A percentile compares a stretch with the other conserved stretches of the same genome.
These are phyloP conservation scores for Ceratocystis destructans DNA, from an alignment of 2,329 filamentous ascomycete genomes.

Conservation along the genomic window DNA sequence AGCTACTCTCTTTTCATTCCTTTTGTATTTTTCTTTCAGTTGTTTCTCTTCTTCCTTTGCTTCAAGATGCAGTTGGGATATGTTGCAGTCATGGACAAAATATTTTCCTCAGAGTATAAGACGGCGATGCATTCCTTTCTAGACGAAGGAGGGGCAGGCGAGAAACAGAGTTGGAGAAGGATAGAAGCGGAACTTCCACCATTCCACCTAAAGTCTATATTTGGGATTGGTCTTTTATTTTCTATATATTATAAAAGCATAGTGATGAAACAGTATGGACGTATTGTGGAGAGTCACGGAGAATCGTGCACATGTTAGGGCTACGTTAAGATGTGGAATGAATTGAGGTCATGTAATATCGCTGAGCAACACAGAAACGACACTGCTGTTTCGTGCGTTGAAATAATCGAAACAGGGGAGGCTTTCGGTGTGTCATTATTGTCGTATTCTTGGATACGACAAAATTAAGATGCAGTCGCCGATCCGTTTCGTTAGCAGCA, in stretches of 20 bases:
- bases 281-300: background rate
- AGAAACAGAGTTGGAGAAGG: background rate
- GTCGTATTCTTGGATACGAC: no score
- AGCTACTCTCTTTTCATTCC: slow-evolving; percentile 4
- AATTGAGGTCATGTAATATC: no score
- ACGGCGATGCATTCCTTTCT: background rate
- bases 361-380: no score
- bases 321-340: background rate
- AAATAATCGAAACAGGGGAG: no score
- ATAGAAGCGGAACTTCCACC: slow-evolving; percentile 8
- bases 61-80: background rate
- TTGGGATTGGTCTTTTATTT: slow-evolving; percentile 11
- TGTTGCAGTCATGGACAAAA: background rate
- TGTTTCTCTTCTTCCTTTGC: background rate
- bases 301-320: background rate
- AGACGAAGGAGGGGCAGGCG: no score
- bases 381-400: no score
- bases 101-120: background rate
- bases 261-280: background rate
- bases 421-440: no score
- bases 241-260: background rate
- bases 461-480: background rate
- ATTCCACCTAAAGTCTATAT: slow-evolving; percentile 12
- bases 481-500: slow-evolving; percentile 22
- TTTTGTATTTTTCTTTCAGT: background rate